Conservation (phyloP, 148 eudicot genomes). For the Silene conica region DNA sequence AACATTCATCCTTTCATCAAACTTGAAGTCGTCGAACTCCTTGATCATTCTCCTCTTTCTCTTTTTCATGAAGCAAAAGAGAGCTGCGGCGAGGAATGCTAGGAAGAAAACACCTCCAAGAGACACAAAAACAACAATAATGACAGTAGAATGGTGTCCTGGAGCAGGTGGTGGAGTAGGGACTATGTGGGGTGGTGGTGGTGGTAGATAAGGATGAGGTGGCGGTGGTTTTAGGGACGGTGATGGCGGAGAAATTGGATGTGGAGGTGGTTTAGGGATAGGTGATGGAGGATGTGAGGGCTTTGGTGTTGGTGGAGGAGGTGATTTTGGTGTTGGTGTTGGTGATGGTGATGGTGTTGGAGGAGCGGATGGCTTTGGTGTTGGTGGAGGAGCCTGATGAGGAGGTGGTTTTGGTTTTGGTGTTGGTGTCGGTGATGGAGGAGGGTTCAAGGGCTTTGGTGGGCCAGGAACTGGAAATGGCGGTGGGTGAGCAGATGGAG, state of each 20-base stretch:
- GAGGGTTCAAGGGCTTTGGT: slow-evolving; percentile 18
- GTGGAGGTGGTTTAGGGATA: slow-evolving; percentile 36
- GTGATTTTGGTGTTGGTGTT: slow-evolving; percentile 12
- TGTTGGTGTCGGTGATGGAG: slow-evolving; percentile 23
- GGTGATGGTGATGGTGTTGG: slow-evolving; percentile 28
- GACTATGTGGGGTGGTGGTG: slow-evolving; percentile 26
- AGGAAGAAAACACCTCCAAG: slow-evolving; percentile 80
- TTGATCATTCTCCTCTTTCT: slow-evolving; percentile 43
- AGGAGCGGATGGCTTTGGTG: slow-evolving; percentile 12
- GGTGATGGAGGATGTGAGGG: slow-evolving; percentile 27
- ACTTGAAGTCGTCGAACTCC: slow-evolving; percentile 42
- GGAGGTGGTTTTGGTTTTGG: slow-evolving; percentile 28
- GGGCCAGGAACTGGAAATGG: slow-evolving; percentile 35
- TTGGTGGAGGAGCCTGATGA: slow-evolving; percentile 22
- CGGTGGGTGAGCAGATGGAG: slow-evolving; percentile 33
- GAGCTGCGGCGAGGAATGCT: slow-evolving; percentile 53
- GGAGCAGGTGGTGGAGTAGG: slow-evolving; percentile 40
- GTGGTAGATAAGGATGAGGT: slow-evolving; percentile 30
- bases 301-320: slow-evolving; percentile 32
- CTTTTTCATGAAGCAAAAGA: slow-evolving; percentile 64
- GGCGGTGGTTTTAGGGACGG: slow-evolving; percentile 39
- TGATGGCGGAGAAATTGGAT: slow-evolving; percentile 26
- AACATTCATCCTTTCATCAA: slow-evolving; percentile 54
- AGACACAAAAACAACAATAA: slow-evolving; percentile 55
- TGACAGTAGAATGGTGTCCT: slow-evolving; percentile 49